Conservation (phyloP, 2,329 filamentous ascomycete species). For the Monosporascus sp. region DNA sequence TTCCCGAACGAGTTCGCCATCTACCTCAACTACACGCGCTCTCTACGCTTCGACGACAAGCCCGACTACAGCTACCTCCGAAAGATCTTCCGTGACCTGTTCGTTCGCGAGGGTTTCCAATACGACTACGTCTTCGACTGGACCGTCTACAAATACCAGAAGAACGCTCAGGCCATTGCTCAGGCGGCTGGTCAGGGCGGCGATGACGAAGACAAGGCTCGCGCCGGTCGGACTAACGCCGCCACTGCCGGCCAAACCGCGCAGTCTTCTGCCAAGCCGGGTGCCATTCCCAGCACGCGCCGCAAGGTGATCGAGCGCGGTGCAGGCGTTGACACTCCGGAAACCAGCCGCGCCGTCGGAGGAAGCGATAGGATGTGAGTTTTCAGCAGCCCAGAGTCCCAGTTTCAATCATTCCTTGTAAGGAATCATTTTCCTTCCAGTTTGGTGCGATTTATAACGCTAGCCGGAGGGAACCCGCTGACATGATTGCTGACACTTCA, state of each 20-base stretch:
- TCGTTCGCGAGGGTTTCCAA: constrained; percentile 98
- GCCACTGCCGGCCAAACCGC: constrained; percentile 58
- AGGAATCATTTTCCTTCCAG: constrained; percentile 81
- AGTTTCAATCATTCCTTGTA: constrained; percentile 68
- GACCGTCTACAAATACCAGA: constrained; percentile 99
- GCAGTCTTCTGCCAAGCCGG: constrained; percentile 61
- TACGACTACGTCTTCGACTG: constrained; percentile 99
- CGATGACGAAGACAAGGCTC: constrained; percentile 72
- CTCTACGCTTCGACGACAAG: constrained; percentile 98
- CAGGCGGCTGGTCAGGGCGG: constrained; percentile 67
- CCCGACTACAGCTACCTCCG: constrained; percentile 99
- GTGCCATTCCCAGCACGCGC: constrained; percentile 70
- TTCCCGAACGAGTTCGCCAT: constrained; percentile 99
- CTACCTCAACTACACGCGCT: constrained; percentile 98
- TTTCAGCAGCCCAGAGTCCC: constrained; percentile 49
- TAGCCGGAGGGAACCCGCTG: constrained; percentile 67
- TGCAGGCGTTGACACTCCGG: constrained; percentile 60
- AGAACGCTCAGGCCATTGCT: constrained; percentile 93
- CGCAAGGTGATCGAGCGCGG: constrained; percentile 78
- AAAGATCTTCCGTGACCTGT: constrained; percentile 99
- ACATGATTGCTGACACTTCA: constrained; percentile 75
- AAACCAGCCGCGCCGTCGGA: constrained; percentile 69
- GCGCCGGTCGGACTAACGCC: constrained; percentile 60
- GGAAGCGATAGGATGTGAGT: constrained; percentile 97
- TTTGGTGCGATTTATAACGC: constrained; percentile 74